phyloP scores from a whole-genome alignment of 2,329 filamentous ascomycete species.

The Xylaria sp. region DNA sequence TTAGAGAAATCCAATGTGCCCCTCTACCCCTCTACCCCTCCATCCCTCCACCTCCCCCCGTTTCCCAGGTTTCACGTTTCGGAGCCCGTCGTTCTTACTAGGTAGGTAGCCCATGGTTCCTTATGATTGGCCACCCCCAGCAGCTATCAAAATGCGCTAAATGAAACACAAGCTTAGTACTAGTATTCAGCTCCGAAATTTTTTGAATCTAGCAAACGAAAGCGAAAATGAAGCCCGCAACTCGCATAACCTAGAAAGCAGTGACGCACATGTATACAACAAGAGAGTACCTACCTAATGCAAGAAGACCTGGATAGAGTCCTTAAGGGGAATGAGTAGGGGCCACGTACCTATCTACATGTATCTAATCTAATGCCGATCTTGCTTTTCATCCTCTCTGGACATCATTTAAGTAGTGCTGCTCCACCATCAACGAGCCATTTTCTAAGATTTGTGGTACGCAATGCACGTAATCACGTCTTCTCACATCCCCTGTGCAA shows the following conservation, averaged over 20 bases:
- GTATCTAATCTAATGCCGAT: no score
- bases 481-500: background rate
- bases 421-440: background rate
- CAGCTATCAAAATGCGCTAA: background rate
- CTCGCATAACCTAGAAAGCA: background rate
- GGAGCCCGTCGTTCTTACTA: conserved; percentile 1
- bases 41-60: conserved; percentile 18
- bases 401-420: background rate
- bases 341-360: background rate
- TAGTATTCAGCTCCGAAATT: no score
- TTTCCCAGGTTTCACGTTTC: conserved; percentile 7
- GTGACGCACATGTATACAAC: background rate
- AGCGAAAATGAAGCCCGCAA: background rate
- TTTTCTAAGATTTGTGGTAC: background rate
- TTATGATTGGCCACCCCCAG: conserved; percentile 14
- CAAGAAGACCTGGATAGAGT: background rate
- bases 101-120: background rate
- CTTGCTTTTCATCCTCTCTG: background rate
- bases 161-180: background rate
- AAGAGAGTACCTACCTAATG: background rate
- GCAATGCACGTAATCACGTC: background rate
- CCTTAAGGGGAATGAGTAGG: background rate
- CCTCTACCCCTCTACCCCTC: conserved; percentile 30
- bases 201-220: background rate
- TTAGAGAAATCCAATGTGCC: conserved; percentile 30